Base-by-base conservation (phyloP, 768 basidiomycete genomes). In the Lactarius hatsudake region DNA sequence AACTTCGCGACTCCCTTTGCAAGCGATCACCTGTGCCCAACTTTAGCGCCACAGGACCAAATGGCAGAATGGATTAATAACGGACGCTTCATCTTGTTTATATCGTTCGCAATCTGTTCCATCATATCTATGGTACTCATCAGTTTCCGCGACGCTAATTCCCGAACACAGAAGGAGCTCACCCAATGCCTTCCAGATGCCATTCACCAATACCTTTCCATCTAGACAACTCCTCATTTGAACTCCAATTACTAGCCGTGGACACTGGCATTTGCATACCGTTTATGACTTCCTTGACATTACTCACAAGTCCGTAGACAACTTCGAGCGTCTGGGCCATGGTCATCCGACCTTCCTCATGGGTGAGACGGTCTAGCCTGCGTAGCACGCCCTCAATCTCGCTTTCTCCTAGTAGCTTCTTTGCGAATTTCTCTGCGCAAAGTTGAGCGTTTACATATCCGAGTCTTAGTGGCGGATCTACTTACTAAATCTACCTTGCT, bases 401-500 rank as follows among this genome's bases (percentile, higher is more conserved):
- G 18, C 58, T 64, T 10, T 64, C 56, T 48, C 63, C 63, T 8
- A 58, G 23, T 3, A 64, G 23, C 56, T 57, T 51, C 56, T 26
- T 58, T 10, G 40, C 26, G 8, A 64, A 38, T 38, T 59, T 64
- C 34, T 51, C 63, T 64, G 57, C 10, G 13, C 28, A 10, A 4
- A 1, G 1, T n/a, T 59, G 15, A 65, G 51, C 13, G 0, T 12
- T 30, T 1, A 6, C 43, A 5, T 8, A 28, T 28, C 26, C 26
- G 26, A 2, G 15, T 13, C 13, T 8, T 5, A 2, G 18, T 42
- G 36, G 2, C 5, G 42, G 17, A n/a, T 2, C 3, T 1, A 40
- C 64, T 65, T 20, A 65, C 58, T 65, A 1, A 64, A 38, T 48
- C 26, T 42, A 1, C 64, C 58, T 1, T 59, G 64, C 8, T 42